Evolutionary conservation across 768 basidiomycete species (phyloP), one percentile per base, ranked within the genome.

Genomic region (Trametes maxima): DNA sequence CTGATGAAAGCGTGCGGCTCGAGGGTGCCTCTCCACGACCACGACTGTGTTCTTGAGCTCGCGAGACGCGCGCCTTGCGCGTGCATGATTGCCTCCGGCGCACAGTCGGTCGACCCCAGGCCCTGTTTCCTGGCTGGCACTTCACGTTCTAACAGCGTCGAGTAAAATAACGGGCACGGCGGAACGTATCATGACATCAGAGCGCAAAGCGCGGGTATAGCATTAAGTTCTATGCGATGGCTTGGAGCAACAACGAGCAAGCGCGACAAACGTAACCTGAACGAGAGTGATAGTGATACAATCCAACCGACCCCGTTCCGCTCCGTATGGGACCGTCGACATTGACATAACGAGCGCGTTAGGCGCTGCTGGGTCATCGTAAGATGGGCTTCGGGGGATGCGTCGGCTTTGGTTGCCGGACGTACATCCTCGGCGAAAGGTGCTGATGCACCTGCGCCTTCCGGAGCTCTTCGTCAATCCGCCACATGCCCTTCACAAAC

Each of bases 401-500:
- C 50, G 50, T 46, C 36, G 59, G 59, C 54, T 50, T 60, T 1
- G 63, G 63, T 17, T 64, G 63, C 19, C 54, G 49, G 24, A 57
- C 51, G 49, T 49, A 39, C 49, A 57, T 39, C 40, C 59, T 39
- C 17, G 63, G 57, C 44, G 54, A 45, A 22, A 51, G 48, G 40
- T 60, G 59, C 45, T 49, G 58, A 35, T 52, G 42, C 47, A 73
- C 28, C 62, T 87, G 83, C 5, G 81, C 79, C 47, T 84, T 81
- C n/a, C 88, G 78, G 13, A 93, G 82, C 65, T 92, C 90, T 72
- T 91, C 89, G 73, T 94, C 91, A 28, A 94, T 89, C 39, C 85
- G 84, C 90, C 90, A 92, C 89, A 92, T 92, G 52, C 90, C 92
- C 64, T 80, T 82, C 42, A 85, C 81, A 65, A 94, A 94, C 17